Conservation (phyloP, 768 basidiomycete species). For the Cystobasidium onofrii region DNA sequence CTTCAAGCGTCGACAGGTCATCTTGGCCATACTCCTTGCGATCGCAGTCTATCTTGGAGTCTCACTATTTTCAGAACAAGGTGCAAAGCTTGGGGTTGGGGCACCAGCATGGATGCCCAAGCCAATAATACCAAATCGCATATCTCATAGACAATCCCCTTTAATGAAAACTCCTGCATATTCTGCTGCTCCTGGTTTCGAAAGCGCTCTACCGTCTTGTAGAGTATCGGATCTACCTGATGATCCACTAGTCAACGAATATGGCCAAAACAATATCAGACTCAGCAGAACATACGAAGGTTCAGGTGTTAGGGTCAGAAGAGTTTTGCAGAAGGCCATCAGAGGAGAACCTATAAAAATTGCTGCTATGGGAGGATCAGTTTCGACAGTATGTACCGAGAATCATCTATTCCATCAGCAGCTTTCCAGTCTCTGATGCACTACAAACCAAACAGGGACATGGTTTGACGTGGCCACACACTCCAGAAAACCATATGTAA, state of each 20-base stretch:
- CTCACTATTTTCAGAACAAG: constrained; percentile 1
- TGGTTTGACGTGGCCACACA: constrained; percentile 13
- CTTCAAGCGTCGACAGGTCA: neutral
- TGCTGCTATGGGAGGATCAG: constrained; percentile 37
- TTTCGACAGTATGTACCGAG: constrained; percentile 22
- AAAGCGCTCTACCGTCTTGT: constrained; percentile 8
- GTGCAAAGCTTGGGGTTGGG: neutral
- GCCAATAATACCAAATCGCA: neutral
- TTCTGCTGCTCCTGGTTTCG: constrained; percentile 5
- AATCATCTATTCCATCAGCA: constrained; percentile 11
- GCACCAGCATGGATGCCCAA: neutral
- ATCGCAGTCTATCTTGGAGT: constrained; percentile 6
- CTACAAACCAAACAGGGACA: constrained; percentile 23
- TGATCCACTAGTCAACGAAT: constrained; percentile 36
- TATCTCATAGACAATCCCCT: neutral
- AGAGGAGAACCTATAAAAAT: constrained; percentile 37
- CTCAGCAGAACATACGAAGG: constrained; percentile 39
- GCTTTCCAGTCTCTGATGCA: no score
- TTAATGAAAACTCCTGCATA: neutral
- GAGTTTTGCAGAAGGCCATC: constrained; percentile 37
- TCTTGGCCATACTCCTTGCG: neutral
- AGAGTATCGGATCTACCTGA: constrained; percentile 25
- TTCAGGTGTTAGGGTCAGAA: constrained; percentile 35
- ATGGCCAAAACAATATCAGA: constrained; percentile 36
- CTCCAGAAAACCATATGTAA: constrained; percentile 33